Percentiles rank a stretch among this genome's conserved stretches.
phyloP scores from a whole-genome alignment of 352 stramenopile species.

The Globisporangium radiosum region DNA sequence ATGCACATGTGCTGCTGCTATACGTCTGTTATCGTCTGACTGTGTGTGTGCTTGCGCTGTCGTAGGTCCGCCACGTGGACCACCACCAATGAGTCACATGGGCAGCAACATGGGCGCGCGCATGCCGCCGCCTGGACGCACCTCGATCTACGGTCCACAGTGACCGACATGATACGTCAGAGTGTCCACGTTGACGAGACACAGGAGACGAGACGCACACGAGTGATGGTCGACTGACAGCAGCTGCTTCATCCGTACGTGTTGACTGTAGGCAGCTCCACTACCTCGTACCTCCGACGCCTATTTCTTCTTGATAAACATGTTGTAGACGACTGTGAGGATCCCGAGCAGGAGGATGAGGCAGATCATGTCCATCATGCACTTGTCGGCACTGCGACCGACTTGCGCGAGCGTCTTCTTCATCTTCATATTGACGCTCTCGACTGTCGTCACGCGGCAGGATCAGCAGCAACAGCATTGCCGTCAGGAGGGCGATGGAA shows the following conservation, averaged over 20 bases:
- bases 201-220: too few species aligned
- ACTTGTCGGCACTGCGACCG: conserved; percentile 72
- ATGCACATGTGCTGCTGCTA: not conserved
- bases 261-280: not conserved
- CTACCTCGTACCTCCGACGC: too few species aligned
- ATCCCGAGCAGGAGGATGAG: conserved; percentile 81
- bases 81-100: conserved; percentile 32
- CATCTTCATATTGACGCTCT: conserved; percentile 84
- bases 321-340: conserved; percentile 82
- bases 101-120: conserved; percentile 4
- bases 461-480: too few species aligned
- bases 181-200: too few species aligned
- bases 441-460: conserved; percentile 27
- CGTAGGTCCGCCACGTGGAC: conserved; percentile 39
- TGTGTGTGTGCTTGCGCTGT: not conserved
- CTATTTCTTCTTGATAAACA: conserved; percentile 76
- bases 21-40: not conserved
- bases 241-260: not conserved
- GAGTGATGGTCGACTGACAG: not conserved
- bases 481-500: not conserved
- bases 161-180: not conserved
- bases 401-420: conserved; percentile 73
- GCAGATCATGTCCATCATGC: conserved; percentile 89
- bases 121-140: conserved; percentile 34
- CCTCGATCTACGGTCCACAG: conserved; percentile 73